Percentiles rank a stretch among this genome's conserved stretches.
These are phyloP conservation scores for Trichophyton benhamiae DNA, from an alignment of 2,329 filamentous ascomycete species.

Conservation along the genomic window DNA sequence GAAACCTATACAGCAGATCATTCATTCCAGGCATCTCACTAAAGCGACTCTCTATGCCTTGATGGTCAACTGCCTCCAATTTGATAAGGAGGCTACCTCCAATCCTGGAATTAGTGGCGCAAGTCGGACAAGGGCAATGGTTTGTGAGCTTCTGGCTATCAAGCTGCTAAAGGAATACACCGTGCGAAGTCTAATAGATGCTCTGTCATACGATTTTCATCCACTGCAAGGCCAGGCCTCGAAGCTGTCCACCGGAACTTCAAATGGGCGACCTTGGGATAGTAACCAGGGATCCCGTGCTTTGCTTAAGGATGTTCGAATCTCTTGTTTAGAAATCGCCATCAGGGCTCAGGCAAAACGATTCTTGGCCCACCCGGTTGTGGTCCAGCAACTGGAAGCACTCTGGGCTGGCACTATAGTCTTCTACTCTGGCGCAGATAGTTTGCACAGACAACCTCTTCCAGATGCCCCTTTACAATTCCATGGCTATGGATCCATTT, in stretches of 20 bases:
- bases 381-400: constrained; percentile 88
- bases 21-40: constrained; percentile 70
- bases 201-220: constrained; percentile 87
- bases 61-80: constrained; percentile 88
- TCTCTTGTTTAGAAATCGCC: constrained; percentile 83
- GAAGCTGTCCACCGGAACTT: constrained; percentile 25
- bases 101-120: constrained; percentile 75
- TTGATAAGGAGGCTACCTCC: constrained; percentile 70
- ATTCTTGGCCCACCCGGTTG: constrained; percentile 79
- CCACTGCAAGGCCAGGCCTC: constrained; percentile 68
- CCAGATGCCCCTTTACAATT: constrained; percentile 19
- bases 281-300: constrained; percentile 32
- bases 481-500: constrained; percentile 17
- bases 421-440: constrained; percentile 81
- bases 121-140: constrained; percentile 70
- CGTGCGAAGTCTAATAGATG: constrained; percentile 83
- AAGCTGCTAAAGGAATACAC: constrained; percentile 81
- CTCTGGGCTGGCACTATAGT: constrained; percentile 95
- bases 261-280: constrained; percentile 26
- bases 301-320: constrained; percentile 54
- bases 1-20: constrained; percentile 88
- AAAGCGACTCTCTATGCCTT: constrained; percentile 78
- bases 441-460: constrained; percentile 54
- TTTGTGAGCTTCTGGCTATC: constrained; percentile 83
- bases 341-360: constrained; percentile 87